Evolutionary conservation across 1,284 basidiomycete genomes (phyloP).

Genomic region (Heimioporus punctisporus): DNA sequence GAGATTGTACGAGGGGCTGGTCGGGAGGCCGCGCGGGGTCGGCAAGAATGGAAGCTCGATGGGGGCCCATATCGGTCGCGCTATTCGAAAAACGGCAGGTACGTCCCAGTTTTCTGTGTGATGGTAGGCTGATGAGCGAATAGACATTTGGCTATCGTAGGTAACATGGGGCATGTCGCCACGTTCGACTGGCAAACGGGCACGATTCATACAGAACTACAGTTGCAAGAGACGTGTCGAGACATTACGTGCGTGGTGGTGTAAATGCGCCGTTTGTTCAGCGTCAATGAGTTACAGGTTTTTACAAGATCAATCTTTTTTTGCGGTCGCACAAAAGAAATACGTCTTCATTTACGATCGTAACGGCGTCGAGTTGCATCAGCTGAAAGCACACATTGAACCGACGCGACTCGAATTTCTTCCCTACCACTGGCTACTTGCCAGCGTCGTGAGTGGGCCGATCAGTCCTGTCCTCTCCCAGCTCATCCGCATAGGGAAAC

Average conservation of each 20-base stretch:
- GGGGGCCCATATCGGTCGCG: constrained; percentile 85
- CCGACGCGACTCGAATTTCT: constrained; percentile 92
- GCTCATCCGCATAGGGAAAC: constrained; percentile 61
- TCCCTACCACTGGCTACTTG: constrained; percentile 96
- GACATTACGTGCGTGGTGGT: constrained; percentile 78
- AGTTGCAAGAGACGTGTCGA: constrained; percentile 86
- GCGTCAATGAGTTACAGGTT: no score
- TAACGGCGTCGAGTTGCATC: constrained; percentile 93
- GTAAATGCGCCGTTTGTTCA: no score
- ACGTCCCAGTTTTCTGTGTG: constrained; percentile 25
- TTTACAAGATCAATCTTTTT: constrained; percentile 91
- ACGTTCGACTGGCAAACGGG: constrained; percentile 97
- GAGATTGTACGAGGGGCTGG: constrained; percentile 79
- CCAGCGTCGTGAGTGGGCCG: constrained; percentile 63
- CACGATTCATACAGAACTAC: constrained; percentile 86
- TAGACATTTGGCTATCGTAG: constrained; percentile 86
- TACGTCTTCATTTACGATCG: constrained; percentile 97
- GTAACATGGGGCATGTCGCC: constrained; percentile 87
- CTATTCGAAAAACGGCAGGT: constrained; percentile 94
- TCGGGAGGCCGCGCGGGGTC: constrained; percentile 71
- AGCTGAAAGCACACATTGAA: constrained; percentile 85
- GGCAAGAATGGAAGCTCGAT: constrained; percentile 83
- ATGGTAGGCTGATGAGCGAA: neutral
- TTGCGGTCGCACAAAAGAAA: constrained; percentile 97
- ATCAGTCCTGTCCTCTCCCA: neutral